Conservation (phyloP, 2,329 filamentous ascomycete genomes). For the Geoglossum cookeanum region DNA sequence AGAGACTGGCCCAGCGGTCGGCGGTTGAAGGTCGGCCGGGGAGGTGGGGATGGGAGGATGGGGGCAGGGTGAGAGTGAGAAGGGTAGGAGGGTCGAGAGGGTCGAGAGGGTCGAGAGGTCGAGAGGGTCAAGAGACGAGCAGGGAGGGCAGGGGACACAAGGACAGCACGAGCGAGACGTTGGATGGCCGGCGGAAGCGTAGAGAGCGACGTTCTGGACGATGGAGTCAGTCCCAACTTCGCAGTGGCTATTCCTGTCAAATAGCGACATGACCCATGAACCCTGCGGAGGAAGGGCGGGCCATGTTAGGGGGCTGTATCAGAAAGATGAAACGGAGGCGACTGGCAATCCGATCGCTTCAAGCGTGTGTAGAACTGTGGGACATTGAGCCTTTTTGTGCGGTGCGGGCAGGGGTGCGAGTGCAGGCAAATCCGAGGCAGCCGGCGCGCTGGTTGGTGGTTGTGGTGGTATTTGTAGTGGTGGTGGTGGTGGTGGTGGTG, state of each 20-base stretch:
- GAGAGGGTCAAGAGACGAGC: too few relatives aligned
- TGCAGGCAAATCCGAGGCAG: background rate
- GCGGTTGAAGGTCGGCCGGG: background rate
- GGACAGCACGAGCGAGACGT: background rate
- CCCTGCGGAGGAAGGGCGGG: background rate
- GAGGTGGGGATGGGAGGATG: background rate
- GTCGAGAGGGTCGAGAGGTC: too few relatives aligned
- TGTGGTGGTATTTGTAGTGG: too few relatives aligned
- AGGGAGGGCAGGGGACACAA: background rate
- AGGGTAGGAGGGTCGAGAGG: too few relatives aligned
- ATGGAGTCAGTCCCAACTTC: background rate
- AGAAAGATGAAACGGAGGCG: constrained; percentile 3
- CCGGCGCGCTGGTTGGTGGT: background rate
- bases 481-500: too few relatives aligned
- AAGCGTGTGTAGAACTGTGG: background rate
- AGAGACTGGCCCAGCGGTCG: background rate
- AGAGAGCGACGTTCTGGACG: background rate
- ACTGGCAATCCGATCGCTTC: background rate
- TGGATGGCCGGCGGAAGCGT: too few relatives aligned
- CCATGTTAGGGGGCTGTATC: background rate
- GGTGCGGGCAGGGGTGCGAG: background rate
- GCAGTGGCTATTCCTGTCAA: background rate
- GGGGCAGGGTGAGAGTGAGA: too few relatives aligned
- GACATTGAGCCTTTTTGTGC: background rate
- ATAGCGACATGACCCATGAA: background rate